Percentiles rank a stretch among this genome's conserved stretches.
Evolutionary conservation across 2,329 filamentous ascomycete genomes (phyloP).

Genomic region (Reticulascus tulasneorum): DNA sequence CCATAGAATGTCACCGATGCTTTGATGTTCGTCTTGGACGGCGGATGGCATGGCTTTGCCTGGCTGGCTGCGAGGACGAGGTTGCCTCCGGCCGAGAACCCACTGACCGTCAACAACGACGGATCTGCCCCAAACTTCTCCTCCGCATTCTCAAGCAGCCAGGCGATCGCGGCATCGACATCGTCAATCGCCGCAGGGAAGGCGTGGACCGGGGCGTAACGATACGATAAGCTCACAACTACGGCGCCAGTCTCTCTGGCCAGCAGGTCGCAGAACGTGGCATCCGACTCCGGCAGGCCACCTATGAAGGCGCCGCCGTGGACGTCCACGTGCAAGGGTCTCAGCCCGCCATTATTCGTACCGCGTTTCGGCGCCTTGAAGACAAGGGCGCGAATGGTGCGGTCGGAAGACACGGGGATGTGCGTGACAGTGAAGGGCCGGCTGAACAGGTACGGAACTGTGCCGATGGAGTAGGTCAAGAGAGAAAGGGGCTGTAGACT

Average conservation of each 20-base stretch:
- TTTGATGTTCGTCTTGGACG: constrained; percentile 24
- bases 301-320: constrained; percentile 41
- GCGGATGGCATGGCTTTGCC: constrained; percentile 17
- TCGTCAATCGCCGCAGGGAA: constrained; percentile 47
- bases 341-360: constrained; percentile 10
- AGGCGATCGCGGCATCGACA: constrained; percentile 37
- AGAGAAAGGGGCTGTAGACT: constrained; percentile 36
- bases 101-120: constrained; percentile 36
- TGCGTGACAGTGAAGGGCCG: constrained; percentile 28
- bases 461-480: constrained; percentile 31
- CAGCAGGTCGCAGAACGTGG: constrained; percentile 27
- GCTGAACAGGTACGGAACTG: constrained; percentile 30
- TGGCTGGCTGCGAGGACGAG: constrained; percentile 33
- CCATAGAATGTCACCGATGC: constrained; percentile 37
- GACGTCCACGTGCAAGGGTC: constrained; percentile 40
- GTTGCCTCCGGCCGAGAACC: constrained; percentile 40
- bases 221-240: constrained; percentile 46
- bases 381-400: constrained; percentile 19
- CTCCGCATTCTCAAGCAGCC: constrained; percentile 32
- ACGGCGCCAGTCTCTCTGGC: constrained; percentile 36
- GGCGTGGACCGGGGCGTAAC: constrained; percentile 45
- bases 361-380: constrained; percentile 11
- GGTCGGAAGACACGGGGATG: constrained; percentile 23
- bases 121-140: constrained; percentile 31
- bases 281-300: constrained; percentile 35